Evolutionary conservation across 352 stramenopile species (phyloP), one percentile per base, ranked within the genome.

Genomic region (Phytophthora quininea): DNA sequence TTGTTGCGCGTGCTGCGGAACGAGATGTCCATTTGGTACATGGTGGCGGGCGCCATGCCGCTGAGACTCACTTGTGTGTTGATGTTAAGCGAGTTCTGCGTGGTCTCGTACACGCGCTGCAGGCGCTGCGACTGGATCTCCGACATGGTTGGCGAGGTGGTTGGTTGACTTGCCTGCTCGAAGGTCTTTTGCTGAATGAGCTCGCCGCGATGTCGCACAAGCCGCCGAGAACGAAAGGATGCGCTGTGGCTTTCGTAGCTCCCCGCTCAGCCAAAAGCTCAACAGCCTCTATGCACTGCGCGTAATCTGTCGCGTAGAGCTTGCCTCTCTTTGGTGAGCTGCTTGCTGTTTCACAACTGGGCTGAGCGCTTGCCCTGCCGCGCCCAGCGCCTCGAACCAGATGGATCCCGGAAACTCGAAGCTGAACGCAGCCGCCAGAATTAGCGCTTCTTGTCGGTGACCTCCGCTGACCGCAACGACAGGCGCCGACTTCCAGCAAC

Each of bases 21-120:
- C 8, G 84, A 93, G 37, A 96, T 92, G 68, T 94, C 87, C 81
- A 96, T 91, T 57, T 89, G 86, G 69, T 96, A 96, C 66, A 94
- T 84, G 35, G 86, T 96, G 52, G 82, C 86, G n/a, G 83, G 82
- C 29, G 77, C 57, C 31, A 79, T 64, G 14, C 77, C 77, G 4
- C 70, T 71, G 27, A 82, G 71, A 46, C 75, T 80, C 68, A 93
- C 81, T 55, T 92, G 76, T n/a, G 88, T 92, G 76, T 78, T 85
- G 62, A 94, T 91, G 69, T 85, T 91, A 56, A 94, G 81, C 66
- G 84, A 90, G 54, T 84, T 77, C 77, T 92, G 91, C 54, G 86
- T 68, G 65, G 82, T 92, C 70, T 92, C 86, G 49, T 80, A 86
- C 60, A 90, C 72, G 58, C 84, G 84, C 66, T 89, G 84, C 49